Evolutionary conservation across 192 early-diverging fungal species (phyloP).

Genomic region (Pilaira anomala): DNA sequence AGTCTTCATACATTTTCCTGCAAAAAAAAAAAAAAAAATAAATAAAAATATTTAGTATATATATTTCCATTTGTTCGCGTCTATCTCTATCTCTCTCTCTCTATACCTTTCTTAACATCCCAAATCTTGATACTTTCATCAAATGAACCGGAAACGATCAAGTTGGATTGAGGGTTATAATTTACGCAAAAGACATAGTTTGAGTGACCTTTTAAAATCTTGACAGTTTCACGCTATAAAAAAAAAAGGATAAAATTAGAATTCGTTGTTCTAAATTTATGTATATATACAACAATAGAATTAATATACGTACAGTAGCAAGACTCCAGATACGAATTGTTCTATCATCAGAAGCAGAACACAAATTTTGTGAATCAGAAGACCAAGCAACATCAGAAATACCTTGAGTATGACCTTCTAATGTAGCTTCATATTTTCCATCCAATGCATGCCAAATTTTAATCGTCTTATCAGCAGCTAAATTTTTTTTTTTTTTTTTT

Average conservation of each 20-base stretch:
- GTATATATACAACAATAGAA: constrained; percentile 15
- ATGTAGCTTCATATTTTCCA: constrained; percentile 79
- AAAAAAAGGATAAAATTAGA: neutral
- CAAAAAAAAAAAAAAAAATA: constrained; percentile 1
- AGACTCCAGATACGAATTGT: constrained; percentile 92
- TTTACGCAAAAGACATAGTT: constrained; percentile 98
- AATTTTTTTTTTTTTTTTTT: too few relatives aligned
- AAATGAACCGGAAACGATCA: constrained; percentile 97
- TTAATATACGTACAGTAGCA: constrained; percentile 54
- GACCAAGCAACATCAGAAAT: constrained; percentile 98
- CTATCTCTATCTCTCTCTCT: too few relatives aligned
- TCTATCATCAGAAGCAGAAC: constrained; percentile 93
- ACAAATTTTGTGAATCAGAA: constrained; percentile 82
- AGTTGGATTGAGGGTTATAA: constrained; percentile 89
- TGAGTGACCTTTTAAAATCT: constrained; percentile 85
- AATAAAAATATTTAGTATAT: neutral
- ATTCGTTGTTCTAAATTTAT: neutral
- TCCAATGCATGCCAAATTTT: constrained; percentile 89
- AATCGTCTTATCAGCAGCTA: constrained; percentile 93
- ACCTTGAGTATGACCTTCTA: constrained; percentile 88
- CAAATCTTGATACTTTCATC: constrained; percentile 96
- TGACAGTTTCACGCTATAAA: constrained; percentile 59
- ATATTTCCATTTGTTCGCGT: too few relatives aligned
- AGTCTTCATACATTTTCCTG: constrained; percentile 86
- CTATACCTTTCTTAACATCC: constrained; percentile 83